Percentiles rank a stretch among this genome's conserved stretches.
phyloP scores from a whole-genome alignment of 768 basidiomycete genomes.

The Lactarius pseudohatsudake region DNA sequence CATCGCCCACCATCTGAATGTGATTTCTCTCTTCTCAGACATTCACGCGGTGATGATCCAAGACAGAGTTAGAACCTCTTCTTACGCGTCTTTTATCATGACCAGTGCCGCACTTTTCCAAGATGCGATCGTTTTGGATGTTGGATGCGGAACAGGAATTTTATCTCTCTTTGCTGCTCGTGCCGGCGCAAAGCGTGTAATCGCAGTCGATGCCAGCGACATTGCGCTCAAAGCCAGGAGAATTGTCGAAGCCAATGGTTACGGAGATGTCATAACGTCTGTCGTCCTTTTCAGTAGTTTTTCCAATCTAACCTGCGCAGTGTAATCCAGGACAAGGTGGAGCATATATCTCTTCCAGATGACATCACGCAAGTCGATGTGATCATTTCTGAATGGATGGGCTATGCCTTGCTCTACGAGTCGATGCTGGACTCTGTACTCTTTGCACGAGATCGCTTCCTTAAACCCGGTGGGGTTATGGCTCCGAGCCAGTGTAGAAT shows the following conservation, averaged over 20 bases:
- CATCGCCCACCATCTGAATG: not conserved
- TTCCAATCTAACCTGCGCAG: conserved; percentile 35
- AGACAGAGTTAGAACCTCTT: conserved; percentile 90
- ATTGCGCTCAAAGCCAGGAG: conserved; percentile 52
- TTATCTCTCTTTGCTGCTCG: conserved; percentile 87
- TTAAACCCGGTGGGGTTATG: conserved; percentile 77
- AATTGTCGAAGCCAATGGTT: conserved; percentile 50
- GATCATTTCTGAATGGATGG: conserved; percentile 99
- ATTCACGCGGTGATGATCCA: conserved; percentile 97
- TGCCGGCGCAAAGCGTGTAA: conserved; percentile 86
- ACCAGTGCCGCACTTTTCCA: conserved; percentile 78
- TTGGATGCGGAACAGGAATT: conserved; percentile 95
- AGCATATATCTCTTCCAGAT: conserved; percentile 78
- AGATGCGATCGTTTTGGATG: conserved; percentile 87
- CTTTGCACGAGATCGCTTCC: conserved; percentile 81
- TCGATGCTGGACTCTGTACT: conserved; percentile 98
- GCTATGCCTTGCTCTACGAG: conserved; percentile 87
- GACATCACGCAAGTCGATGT: conserved; percentile 80
- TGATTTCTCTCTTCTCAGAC: conserved; percentile 45
- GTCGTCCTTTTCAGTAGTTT: conserved; percentile 24
- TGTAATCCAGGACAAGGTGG: conserved; percentile 88
- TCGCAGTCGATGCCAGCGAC: conserved; percentile 88
- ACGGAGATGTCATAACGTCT: conserved; percentile 67
- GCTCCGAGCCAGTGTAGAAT: conserved; percentile 89
- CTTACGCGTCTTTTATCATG: conserved; percentile 90